Percentiles rank a stretch among this genome's conserved stretches.
Evolutionary conservation across 2,329 filamentous ascomycete species (phyloP).

Genomic region (Sarocladiaceae sp.): DNA sequence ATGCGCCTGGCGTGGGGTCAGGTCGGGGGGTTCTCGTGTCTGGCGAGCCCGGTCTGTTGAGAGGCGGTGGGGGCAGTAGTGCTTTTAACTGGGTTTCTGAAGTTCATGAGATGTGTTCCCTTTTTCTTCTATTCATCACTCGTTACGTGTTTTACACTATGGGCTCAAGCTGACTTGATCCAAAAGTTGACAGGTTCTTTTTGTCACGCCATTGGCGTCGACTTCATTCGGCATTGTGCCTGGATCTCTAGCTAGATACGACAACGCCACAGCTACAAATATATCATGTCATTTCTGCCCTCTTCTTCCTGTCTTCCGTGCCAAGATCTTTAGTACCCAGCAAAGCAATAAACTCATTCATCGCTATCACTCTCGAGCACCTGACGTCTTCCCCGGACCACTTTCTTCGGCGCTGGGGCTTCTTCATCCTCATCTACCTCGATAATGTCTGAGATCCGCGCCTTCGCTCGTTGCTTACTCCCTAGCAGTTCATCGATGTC

Average conservation of each 20-base stretch:
- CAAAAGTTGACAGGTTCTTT: neutral
- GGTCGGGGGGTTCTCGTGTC: constrained; percentile 9
- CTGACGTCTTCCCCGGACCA: constrained; percentile 7
- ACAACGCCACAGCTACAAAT: too few species aligned
- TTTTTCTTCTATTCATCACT: neutral
- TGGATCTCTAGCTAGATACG: too few species aligned
- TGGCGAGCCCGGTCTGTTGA: constrained; percentile 18
- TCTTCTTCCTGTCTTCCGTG: too few species aligned
- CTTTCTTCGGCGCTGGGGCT: neutral
- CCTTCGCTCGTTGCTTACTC: constrained; percentile 10
- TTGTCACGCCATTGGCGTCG: neutral
- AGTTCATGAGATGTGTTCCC: constrained; percentile 14
- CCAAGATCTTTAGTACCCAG: neutral
- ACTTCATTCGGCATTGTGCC: neutral
- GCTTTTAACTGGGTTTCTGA: constrained; percentile 43
- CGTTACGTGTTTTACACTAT: neutral
- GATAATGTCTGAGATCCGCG: neutral
- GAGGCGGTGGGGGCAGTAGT: constrained; percentile 31
- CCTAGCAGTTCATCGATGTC: constrained; percentile 23
- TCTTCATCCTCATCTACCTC: neutral
- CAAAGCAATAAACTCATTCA: constrained; percentile 5
- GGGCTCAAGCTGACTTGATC: neutral
- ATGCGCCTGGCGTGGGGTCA: constrained; percentile 20
- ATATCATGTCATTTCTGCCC: too few species aligned
- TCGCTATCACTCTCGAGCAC: constrained; percentile 14